Conservation (phyloP, 441 rosid genomes). For the Bruguiera hainesii region DNA sequence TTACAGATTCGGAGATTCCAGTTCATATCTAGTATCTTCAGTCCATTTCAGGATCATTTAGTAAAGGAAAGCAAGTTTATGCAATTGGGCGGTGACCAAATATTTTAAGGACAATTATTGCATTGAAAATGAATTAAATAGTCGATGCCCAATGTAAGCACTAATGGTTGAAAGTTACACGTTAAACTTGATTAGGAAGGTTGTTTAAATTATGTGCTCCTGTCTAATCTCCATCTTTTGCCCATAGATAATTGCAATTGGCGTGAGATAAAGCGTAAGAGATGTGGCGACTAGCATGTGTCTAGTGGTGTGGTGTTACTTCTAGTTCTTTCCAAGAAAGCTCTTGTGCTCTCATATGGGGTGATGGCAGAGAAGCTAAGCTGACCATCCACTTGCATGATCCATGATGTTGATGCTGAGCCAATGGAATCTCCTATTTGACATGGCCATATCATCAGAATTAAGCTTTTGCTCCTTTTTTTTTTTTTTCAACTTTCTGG, state of each 20-base stretch:
- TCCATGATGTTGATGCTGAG: too few relatives aligned
- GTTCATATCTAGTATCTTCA: background rate
- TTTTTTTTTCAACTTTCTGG: too few relatives aligned
- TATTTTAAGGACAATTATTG: background rate
- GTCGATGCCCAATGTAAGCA: background rate
- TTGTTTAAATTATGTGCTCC: constrained; percentile 1
- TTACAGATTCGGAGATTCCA: constrained; percentile 2
- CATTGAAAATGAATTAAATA: constrained; percentile 4
- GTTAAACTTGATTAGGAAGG: background rate
- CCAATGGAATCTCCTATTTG: too few relatives aligned
- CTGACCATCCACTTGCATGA: background rate
- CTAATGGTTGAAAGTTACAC: constrained; percentile 6
- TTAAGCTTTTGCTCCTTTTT: too few relatives aligned
- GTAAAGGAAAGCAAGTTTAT: background rate
- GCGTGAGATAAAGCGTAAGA: background rate
- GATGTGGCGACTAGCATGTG: constrained; percentile 18
- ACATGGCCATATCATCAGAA: too few relatives aligned
- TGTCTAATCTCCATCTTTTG: background rate
- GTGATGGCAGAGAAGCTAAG: background rate
- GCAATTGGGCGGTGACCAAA: background rate
- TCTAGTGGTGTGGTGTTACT: constrained; percentile 10
- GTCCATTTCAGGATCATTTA: background rate
- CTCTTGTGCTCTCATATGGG: background rate
- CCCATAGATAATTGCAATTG: background rate
- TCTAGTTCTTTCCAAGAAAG: background rate